phyloP scores from a whole-genome alignment of 768 basidiomycete species.

The Ramaria rubella region DNA sequence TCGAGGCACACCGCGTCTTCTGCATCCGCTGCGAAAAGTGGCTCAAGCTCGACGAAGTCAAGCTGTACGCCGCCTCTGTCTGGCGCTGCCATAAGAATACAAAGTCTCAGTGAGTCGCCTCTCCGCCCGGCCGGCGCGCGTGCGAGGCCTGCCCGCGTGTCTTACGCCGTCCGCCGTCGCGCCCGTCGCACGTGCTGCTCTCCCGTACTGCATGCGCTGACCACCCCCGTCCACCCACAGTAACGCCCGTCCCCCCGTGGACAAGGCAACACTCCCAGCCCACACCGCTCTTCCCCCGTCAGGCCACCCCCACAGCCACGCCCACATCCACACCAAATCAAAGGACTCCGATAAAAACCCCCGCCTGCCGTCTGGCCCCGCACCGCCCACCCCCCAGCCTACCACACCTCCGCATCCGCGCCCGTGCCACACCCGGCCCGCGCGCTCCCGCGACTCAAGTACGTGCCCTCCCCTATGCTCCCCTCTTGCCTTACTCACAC shows the following conservation, averaged over 20 bases:
- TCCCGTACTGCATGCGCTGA: neutral
- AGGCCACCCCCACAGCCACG: too few species aligned
- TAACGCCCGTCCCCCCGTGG: neutral
- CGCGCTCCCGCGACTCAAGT: neutral
- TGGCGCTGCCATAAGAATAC: constrained; percentile 11
- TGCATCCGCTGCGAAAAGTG: constrained; percentile 11
- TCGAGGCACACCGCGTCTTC: constrained; percentile 43
- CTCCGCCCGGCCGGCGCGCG: neutral
- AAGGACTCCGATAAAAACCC: too few species aligned
- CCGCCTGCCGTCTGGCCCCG: too few species aligned
- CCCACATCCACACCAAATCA: too few species aligned
- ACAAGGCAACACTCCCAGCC: too few species aligned
- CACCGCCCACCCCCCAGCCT: too few species aligned
- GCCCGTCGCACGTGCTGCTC: neutral
- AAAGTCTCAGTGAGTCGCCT: constrained; percentile 11
- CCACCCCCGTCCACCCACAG: too few species aligned
- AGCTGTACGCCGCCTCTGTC: constrained; percentile 11
- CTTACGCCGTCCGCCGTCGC: too few species aligned
- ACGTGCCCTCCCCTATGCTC: neutral
- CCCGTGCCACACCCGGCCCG: too few species aligned
- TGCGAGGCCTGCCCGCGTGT: neutral
- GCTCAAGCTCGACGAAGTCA: constrained; percentile 35
- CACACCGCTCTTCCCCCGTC: too few species aligned
- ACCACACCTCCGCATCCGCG: too few species aligned
- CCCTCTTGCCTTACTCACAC: neutral